Evolutionary conservation across 169 alveolate genomes (phyloP), one percentile per base, ranked within the genome.

Genomic region (Perkinsus marinus): DNA sequence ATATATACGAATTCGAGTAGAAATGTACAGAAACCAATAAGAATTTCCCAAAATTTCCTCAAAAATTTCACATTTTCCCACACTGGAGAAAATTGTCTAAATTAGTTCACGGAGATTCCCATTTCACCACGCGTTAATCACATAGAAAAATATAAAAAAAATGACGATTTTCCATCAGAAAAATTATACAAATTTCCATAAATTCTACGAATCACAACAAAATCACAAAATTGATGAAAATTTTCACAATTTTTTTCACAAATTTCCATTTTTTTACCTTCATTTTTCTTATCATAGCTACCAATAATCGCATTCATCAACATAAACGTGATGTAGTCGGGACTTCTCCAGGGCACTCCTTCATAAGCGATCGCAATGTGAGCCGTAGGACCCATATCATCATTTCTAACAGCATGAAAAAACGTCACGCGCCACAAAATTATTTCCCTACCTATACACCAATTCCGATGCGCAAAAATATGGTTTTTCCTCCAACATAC

Each of bases 231-330:
- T n/a, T n/a, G n/a, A n/a, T n/a, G n/a, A n/a, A n/a, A n/a, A n/a
- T n/a, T n/a, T n/a, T n/a, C n/a, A n/a, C n/a, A n/a, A n/a, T n/a
- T n/a, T n/a, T n/a, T n/a, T n/a, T n/a, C n/a, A n/a, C n/a, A n/a
- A n/a, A n/a, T n/a, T n/a, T n/a, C n/a, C 34, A 57, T 30, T 16
- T 6, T 30, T 16, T 10, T 79, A 22, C 97, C 97, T 69, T 95
- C 97, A 90, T 96, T 96, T 93, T 93, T 94, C 68, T 94, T 92
- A 69, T 96, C 96, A 93, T 96, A 96, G 68, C 96, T 97, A 6
- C 99, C 99, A 39, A 97, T 95, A 47, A 98, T 97, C 92, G 99
- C 95, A 92, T 98, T 98, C 95, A 98, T 93, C 89, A 98, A 94
- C 96, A 98, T 96, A 94, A 98, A 96, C 39, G 97, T 95, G 92